Percentiles rank a stretch among this genome's conserved stretches.
phyloP scores from a whole-genome alignment of 1,139 yeast genomes.

The Lodderomyces oxycetoniae region DNA sequence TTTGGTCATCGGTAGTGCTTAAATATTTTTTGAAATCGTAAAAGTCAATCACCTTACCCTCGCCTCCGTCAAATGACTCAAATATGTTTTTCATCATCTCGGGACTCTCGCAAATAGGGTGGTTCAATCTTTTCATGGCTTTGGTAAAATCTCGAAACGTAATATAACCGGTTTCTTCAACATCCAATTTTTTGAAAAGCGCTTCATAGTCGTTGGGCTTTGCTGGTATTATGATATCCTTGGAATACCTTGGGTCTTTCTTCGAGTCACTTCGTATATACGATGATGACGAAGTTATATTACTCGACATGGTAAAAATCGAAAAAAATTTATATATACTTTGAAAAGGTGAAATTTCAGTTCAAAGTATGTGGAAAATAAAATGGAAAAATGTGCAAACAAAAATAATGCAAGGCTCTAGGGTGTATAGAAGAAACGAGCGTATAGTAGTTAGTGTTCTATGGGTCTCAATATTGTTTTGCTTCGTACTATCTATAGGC shows the following conservation, averaged over 20 bases:
- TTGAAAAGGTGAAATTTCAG: too few species aligned
- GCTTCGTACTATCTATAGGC: too few species aligned
- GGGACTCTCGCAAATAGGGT: conserved; percentile 64
- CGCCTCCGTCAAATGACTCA: conserved; percentile 51
- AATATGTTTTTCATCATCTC: conserved; percentile 55
- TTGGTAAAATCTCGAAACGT: conserved; percentile 50
- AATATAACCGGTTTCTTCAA: conserved; percentile 50
- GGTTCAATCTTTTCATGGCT: conserved; percentile 52
- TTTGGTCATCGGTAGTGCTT: conserved; percentile 61
- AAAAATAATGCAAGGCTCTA: too few species aligned
- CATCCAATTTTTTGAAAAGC: conserved; percentile 48
- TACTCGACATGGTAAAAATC: too few species aligned
- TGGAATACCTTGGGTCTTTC: not conserved
- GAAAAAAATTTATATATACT: too few species aligned
- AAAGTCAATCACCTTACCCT: conserved; percentile 54
- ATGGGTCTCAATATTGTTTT: too few species aligned
- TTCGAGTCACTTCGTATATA: conserved; percentile 5
- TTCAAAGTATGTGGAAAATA: too few species aligned
- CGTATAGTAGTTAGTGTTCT: too few species aligned
- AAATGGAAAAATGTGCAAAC: too few species aligned
- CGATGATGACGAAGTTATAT: conserved; percentile 10
- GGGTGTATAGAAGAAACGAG: too few species aligned
- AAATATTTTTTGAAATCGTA: conserved; percentile 61
- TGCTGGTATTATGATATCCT: conserved; percentile 11
- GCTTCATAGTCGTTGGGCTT: conserved; percentile 24